These are phyloP conservation scores for Dissophora globulifera DNA, from an alignment of 192 early-diverging fungal species.

Conservation along the genomic window DNA sequence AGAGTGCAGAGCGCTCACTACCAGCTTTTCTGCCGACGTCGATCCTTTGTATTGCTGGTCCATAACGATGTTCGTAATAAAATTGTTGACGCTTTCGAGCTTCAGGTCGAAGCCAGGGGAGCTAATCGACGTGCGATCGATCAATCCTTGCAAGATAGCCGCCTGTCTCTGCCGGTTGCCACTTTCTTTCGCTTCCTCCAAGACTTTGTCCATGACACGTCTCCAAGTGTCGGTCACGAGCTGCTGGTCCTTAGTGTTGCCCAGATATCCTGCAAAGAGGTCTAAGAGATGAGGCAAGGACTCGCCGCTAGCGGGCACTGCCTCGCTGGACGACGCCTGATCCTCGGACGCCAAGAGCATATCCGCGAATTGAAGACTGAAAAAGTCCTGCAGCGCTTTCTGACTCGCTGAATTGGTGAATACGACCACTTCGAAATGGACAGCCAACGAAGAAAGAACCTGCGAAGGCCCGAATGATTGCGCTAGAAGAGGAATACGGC, in stretches of 20 bases:
- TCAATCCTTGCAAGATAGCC: conserved; percentile 19
- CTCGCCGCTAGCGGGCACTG: conserved; percentile 3
- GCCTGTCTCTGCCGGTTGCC: conserved; percentile 16
- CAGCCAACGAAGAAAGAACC: conserved; percentile 38
- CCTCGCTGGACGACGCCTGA: neutral
- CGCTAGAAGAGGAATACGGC: conserved; percentile 3
- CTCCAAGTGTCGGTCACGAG: conserved; percentile 16
- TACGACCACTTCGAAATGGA: conserved; percentile 47
- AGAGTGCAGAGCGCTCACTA: conserved; percentile 8
- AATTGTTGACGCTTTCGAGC: conserved; percentile 21
- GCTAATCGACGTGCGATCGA: conserved; percentile 13
- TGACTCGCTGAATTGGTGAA: conserved; percentile 50
- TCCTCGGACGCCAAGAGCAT: conserved; percentile 45
- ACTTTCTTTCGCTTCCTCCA: conserved; percentile 16
- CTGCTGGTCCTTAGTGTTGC: conserved; percentile 38
- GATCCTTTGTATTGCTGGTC: conserved; percentile 29
- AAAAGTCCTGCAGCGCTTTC: conserved; percentile 42
- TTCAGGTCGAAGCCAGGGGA: conserved; percentile 14
- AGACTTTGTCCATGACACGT: conserved; percentile 41
- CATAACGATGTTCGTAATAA: conserved; percentile 21
- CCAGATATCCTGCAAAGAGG: conserved; percentile 40
- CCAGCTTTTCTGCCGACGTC: neutral
- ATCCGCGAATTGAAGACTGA: conserved; percentile 39
- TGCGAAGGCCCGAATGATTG: conserved; percentile 49
- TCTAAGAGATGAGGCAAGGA: conserved; percentile 40